Conservation (phyloP, 2,329 filamentous ascomycete genomes). For the Seiridium unicorne region DNA sequence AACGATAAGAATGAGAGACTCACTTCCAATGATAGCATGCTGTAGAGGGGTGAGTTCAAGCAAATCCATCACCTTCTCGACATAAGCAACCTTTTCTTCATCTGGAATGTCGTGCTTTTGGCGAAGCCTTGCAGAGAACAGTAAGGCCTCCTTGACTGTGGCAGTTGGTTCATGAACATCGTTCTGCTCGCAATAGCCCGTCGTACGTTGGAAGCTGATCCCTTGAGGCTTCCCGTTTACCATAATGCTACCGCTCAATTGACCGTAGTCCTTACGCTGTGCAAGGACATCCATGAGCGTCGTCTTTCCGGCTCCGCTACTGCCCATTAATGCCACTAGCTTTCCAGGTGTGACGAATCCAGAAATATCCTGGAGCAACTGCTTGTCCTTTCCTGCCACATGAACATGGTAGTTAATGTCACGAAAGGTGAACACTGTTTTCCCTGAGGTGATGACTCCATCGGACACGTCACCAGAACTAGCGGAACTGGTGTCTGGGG, state of each 20-base stretch:
- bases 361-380: conserved; percentile 55
- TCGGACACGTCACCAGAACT: not conserved
- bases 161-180: conserved; percentile 63
- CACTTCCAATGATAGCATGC: conserved; percentile 60
- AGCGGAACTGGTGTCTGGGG: not conserved
- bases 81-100: conserved; percentile 64
- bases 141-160: conserved; percentile 65
- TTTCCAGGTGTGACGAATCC: conserved; percentile 64
- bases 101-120: conserved; percentile 54
- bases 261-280: conserved; percentile 52
- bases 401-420: conserved; percentile 10
- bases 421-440: conserved; percentile 10
- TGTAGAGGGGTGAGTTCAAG: conserved; percentile 63
- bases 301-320: conserved; percentile 64
- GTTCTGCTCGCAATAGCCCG: conserved; percentile 69
- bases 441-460: not conserved
- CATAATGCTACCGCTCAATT: conserved; percentile 51
- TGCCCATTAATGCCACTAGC: conserved; percentile 65
- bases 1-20: not conserved
- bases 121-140: conserved; percentile 65
- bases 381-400: conserved; percentile 53
- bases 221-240: conserved; percentile 62
- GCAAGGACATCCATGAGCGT: conserved; percentile 63
- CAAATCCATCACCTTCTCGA: conserved; percentile 64
- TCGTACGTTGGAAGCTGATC: conserved; percentile 62